Percentiles rank a stretch among this genome's conserved stretches.
phyloP scores from a whole-genome alignment of 176 grass and related monocot genomes.

The Oropetium thomaeum region DNA sequence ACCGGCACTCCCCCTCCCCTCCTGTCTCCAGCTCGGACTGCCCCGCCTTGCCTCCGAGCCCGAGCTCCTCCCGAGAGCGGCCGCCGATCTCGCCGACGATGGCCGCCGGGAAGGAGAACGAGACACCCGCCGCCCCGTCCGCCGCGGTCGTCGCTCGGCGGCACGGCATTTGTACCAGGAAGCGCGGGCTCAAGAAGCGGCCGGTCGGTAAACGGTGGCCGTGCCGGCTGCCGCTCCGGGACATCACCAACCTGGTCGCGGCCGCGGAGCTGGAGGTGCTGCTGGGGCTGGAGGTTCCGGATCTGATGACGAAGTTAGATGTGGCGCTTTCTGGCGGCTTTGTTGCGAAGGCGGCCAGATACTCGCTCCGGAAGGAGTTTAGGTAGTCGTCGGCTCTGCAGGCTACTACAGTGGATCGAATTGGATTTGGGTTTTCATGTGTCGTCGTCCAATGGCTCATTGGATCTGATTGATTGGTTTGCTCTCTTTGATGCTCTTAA shows the following conservation, averaged over 20 bases:
- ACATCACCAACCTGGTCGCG: constrained; percentile 47
- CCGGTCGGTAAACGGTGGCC: not conserved
- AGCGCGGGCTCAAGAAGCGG: constrained; percentile 42
- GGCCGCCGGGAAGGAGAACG: constrained; percentile 40
- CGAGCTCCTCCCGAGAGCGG: not conserved
- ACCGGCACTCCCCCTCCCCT: not conserved
- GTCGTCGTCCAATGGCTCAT: constrained; percentile 22
- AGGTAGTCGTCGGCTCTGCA: constrained; percentile 26
- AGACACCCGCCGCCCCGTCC: not conserved
- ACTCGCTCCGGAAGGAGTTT: constrained; percentile 40
- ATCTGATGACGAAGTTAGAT: not conserved
- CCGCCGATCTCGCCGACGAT: not conserved
- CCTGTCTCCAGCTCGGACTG: not conserved
- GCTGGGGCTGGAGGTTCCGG: not conserved
- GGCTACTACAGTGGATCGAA: not conserved
- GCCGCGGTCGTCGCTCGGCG: not conserved
- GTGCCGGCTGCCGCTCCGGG: constrained; percentile 29
- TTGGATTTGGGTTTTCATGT: not conserved
- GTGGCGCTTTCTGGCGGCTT: not conserved
- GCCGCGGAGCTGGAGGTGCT: not conserved
- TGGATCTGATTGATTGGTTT: constrained; percentile 23
- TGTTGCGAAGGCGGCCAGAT: not conserved
- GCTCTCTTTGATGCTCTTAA: not conserved
- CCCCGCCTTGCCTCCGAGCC: not conserved
- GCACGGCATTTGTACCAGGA: constrained; percentile 5